Evolutionary conservation across 805 yeast genomes (phyloP).

Genomic region (Isabelozyma gotoi): DNA sequence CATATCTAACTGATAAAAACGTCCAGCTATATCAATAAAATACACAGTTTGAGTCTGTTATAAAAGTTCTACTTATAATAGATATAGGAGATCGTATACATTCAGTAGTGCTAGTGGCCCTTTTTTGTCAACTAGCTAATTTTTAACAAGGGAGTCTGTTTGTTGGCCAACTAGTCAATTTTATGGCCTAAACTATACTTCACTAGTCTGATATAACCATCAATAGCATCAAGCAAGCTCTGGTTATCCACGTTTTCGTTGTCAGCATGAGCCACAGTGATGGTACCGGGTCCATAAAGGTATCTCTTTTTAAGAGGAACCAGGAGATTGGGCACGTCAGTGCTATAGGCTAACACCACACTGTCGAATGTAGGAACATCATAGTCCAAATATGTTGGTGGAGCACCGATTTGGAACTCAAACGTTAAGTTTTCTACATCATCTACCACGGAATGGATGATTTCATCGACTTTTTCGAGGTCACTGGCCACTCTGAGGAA

Average conservation of each 20-base stretch:
- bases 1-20: constrained; percentile 12
- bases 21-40: constrained; percentile 34
- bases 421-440: constrained; percentile 21
- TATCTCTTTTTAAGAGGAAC: constrained; percentile 36
- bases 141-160: neutral
- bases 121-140: neutral
- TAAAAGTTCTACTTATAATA: constrained; percentile 28
- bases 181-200: constrained; percentile 13
- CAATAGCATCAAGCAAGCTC: constrained; percentile 51
- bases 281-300: constrained; percentile 68
- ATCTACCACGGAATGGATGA: constrained; percentile 35
- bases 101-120: too few species aligned
- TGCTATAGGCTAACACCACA: constrained; percentile 48
- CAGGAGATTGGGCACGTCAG: constrained; percentile 35
- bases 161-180: neutral
- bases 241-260: constrained; percentile 50
- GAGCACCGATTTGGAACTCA: constrained; percentile 15
- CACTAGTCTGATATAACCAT: constrained; percentile 50
- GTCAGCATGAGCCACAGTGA: constrained; percentile 59
- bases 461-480: constrained; percentile 31
- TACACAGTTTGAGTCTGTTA: constrained; percentile 50
- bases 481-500: constrained; percentile 56
- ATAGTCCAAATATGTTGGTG: constrained; percentile 52
- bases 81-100: constrained; percentile 49
- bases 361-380: constrained; percentile 66